Evolutionary conservation across 2,329 filamentous ascomycete genomes (phyloP).

Genomic region (Botryotinia globosa): DNA sequence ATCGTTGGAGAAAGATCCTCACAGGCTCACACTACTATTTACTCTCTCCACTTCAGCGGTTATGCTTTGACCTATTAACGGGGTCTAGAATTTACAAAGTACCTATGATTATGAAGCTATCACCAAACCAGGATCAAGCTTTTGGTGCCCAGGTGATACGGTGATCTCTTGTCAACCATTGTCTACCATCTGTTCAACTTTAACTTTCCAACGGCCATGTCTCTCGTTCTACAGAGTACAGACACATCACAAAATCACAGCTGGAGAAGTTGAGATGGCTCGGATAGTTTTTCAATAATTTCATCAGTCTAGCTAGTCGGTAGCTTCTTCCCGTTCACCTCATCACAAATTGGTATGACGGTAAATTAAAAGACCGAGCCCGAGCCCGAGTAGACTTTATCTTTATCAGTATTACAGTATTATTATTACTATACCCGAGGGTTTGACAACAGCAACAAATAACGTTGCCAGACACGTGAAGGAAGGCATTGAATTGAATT

Average conservation of each 20-base stretch:
- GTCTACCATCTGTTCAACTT: background rate
- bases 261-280: background rate
- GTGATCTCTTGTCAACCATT: background rate
- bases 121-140: conserved; percentile 15
- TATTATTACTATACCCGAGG: background rate
- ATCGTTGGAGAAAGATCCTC: background rate
- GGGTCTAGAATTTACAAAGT: background rate
- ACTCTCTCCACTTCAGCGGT: conserved; percentile 21
- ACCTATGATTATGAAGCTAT: conserved; percentile 8
- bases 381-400: background rate
- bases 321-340: background rate
- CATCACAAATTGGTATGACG: background rate
- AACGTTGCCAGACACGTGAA: background rate
- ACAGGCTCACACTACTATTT: too few relatives aligned
- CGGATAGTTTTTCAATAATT: background rate
- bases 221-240: background rate
- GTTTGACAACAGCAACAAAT: background rate
- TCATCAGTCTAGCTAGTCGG: background rate
- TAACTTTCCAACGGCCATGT: background rate
- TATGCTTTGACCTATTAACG: conserved; percentile 17
- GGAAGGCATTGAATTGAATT: background rate
- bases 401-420: too few relatives aligned
- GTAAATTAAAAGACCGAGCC: background rate
- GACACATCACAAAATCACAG: background rate
- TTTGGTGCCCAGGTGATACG: background rate